Percentiles rank a stretch among this genome's conserved stretches.
Evolutionary conservation across 2,329 filamentous ascomycete genomes (phyloP).

Genomic region (Fusarium virguliforme): DNA sequence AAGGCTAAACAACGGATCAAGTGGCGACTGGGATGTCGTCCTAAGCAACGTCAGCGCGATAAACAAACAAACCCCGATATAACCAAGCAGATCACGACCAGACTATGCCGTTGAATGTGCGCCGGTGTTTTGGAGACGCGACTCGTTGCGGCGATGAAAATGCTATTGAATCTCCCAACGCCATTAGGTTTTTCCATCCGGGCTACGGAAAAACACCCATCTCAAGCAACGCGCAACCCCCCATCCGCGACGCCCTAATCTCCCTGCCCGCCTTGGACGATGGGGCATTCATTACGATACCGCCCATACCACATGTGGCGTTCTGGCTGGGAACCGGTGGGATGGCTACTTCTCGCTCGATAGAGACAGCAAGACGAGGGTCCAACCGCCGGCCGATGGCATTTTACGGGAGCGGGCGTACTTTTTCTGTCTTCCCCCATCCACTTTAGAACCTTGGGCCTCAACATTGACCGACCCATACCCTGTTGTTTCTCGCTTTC

Average conservation of each 20-base stretch:
- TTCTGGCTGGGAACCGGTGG: constrained; percentile 18
- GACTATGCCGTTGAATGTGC: background rate
- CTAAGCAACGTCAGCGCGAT: background rate
- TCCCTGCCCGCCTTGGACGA: constrained; percentile 14
- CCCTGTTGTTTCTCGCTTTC: constrained; percentile 11
- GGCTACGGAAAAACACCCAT: constrained; percentile 5
- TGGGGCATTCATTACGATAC: constrained; percentile 19
- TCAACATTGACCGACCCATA: constrained; percentile 8
- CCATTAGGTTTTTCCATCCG: constrained; percentile 13
- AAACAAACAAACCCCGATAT: background rate
- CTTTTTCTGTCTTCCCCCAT: constrained; percentile 17
- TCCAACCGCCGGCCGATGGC: background rate
- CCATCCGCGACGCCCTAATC: constrained; percentile 5
- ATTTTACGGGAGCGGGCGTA: constrained; percentile 3
- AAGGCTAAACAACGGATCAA: no score
- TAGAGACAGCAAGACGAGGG: background rate
- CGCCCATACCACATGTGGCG: constrained; percentile 8
- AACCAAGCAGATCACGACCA: background rate
- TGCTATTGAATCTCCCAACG: background rate
- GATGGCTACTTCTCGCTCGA: constrained; percentile 23
- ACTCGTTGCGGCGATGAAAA: background rate
- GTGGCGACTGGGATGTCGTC: background rate
- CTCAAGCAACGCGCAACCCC: background rate
- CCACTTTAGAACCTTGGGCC: background rate
- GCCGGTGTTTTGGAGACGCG: background rate